phyloP scores from a whole-genome alignment of 441 rosid species.

The Mallotus repandus region DNA sequence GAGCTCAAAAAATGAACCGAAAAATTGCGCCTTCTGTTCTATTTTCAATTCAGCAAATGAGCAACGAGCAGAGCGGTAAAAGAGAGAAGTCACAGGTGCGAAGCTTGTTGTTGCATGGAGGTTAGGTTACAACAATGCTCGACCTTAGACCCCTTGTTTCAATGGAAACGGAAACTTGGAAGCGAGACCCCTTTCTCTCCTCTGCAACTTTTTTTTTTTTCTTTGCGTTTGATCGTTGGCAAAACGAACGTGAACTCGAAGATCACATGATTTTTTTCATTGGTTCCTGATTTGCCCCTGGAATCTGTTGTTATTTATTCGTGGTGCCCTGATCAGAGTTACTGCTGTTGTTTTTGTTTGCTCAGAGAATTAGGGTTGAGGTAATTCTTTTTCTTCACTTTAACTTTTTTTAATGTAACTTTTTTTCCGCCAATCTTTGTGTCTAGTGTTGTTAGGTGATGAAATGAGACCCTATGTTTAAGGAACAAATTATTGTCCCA shows the following conservation, averaged over 20 bases:
- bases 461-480: too few relatives aligned
- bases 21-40: neutral
- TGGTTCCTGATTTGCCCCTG: constrained; percentile 17
- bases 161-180: constrained; percentile 6
- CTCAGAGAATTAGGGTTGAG: neutral
- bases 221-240: constrained; percentile 6
- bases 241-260: constrained; percentile 37
- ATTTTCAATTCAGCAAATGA: neutral
- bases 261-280: neutral
- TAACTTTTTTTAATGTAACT: too few relatives aligned
- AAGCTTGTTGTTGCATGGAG: constrained; percentile 15
- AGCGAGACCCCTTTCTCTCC: neutral
- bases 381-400: neutral
- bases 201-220: constrained; percentile 28
- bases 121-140: constrained; percentile 23
- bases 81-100: constrained; percentile 15
- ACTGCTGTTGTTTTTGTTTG: neutral
- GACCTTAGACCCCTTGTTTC: constrained; percentile 22
- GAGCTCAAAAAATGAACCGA: neutral
- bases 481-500: too few relatives aligned
- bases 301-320: neutral
- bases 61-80: too few relatives aligned
- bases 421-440: too few relatives aligned
- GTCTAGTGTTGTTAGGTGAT: too few relatives aligned
- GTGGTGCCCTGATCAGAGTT: neutral